These are phyloP conservation scores for Teratosphaeria viscida DNA, from an alignment of 2,329 filamentous ascomycete genomes.

Conservation along the genomic window DNA sequence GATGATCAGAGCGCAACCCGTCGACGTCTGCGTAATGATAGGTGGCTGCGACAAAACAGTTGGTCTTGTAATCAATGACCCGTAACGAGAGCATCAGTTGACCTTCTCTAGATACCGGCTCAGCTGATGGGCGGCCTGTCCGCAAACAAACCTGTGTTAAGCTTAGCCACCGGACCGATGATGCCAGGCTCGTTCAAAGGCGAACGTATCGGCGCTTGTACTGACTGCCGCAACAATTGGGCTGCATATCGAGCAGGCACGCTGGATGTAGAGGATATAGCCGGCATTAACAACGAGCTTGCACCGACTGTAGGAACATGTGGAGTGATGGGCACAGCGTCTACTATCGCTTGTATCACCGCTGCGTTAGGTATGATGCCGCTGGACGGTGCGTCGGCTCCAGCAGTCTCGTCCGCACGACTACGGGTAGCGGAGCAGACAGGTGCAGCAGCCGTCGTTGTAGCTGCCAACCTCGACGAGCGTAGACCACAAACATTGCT, in stretches of 20 bases:
- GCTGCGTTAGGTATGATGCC: slow-evolving; percentile 45
- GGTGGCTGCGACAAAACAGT: slow-evolving; percentile 49
- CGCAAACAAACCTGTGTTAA: slow-evolving; percentile 60
- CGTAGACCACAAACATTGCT: too few species aligned
- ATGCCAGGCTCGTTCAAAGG: slow-evolving; percentile 14
- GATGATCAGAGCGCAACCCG: slow-evolving; percentile 62
- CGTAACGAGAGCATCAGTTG: too few species aligned
- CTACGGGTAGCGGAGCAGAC: too few species aligned
- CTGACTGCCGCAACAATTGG: too few species aligned
- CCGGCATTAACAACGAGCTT: too few species aligned
- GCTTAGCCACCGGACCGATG: slow-evolving; percentile 63
- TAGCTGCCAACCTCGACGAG: too few species aligned
- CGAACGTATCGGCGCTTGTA: too few species aligned
- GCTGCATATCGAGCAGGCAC: too few species aligned
- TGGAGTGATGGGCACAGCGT: slow-evolving; percentile 49
- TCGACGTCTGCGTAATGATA: slow-evolving; percentile 46
- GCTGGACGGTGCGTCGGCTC: slow-evolving; percentile 40
- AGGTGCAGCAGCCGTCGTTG: too few species aligned
- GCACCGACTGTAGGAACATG: slow-evolving; percentile 26
- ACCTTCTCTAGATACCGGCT: slow-evolving; percentile 55
- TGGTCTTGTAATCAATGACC: not conserved
- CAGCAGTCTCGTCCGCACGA: too few species aligned
- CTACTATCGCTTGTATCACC: slow-evolving; percentile 46
- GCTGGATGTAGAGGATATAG: too few species aligned
- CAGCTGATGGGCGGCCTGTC: slow-evolving; percentile 68